These are phyloP conservation scores for Verticillium nubilum DNA, from an alignment of 2,329 filamentous ascomycete genomes.

Conservation along the genomic window DNA sequence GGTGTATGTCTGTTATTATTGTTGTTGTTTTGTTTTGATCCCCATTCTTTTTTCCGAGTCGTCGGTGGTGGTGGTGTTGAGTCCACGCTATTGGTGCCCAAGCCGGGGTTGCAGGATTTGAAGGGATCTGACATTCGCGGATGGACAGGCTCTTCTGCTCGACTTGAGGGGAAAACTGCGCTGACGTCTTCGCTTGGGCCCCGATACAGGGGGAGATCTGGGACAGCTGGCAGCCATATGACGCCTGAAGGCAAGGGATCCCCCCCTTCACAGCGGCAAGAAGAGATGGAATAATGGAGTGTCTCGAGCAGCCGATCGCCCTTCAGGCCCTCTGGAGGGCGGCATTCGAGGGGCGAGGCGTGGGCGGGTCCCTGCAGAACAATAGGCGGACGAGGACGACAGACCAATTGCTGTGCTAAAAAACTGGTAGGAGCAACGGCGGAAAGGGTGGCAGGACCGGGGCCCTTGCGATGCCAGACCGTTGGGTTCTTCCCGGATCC, in stretches of 20 bases:
- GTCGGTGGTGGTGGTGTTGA: neutral
- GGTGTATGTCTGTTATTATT: neutral
- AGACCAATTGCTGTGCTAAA: neutral
- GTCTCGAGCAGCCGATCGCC: neutral
- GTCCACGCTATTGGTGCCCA: neutral
- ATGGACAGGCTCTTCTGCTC: neutral
- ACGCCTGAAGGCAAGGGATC: neutral
- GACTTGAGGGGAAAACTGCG: neutral
- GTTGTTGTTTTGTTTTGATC: constrained; percentile 1
- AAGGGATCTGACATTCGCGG: neutral
- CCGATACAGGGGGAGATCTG: neutral
- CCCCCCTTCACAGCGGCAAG: neutral
- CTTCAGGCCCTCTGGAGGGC: neutral
- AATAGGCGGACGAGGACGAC: neutral
- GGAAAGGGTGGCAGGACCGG: neutral
- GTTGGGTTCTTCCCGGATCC: neutral
- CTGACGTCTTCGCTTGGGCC: neutral
- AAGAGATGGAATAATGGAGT: neutral
- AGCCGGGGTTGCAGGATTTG: neutral
- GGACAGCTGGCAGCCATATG: neutral
- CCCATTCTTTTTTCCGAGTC: neutral
- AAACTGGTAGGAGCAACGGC: neutral
- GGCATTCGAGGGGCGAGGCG: neutral
- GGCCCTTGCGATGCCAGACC: constrained; percentile 1
- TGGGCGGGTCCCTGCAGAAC: neutral